phyloP scores from a whole-genome alignment of 2,329 filamentous ascomycete species.

The Penicillium sp. region DNA sequence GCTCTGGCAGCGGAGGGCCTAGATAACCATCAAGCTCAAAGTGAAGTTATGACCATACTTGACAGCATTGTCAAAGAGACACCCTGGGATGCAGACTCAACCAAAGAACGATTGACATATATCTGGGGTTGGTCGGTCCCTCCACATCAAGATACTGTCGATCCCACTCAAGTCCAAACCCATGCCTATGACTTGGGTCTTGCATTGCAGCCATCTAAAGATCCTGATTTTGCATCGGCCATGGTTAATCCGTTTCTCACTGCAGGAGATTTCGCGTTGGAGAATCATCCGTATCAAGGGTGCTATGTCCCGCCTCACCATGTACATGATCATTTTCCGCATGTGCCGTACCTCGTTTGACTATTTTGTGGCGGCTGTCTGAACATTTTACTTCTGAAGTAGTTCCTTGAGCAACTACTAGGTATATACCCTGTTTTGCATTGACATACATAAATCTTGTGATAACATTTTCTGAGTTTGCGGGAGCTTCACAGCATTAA shows the following conservation, averaged over 20 bases:
- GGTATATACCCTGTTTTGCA: no score
- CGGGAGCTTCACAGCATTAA: no score
- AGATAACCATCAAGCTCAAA: conserved; percentile 63
- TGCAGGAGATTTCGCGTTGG: conserved; percentile 67
- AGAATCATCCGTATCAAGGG: conserved; percentile 74
- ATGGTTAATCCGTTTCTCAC: conserved; percentile 66
- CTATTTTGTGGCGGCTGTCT: neutral
- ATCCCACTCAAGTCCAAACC: conserved; percentile 16
- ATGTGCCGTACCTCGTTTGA: conserved; percentile 16
- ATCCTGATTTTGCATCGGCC: conserved; percentile 37
- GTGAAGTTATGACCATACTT: conserved; percentile 72
- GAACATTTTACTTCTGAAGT: neutral
- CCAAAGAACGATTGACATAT: conserved; percentile 66
- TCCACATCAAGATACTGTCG: conserved; percentile 30
- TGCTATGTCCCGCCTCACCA: conserved; percentile 66
- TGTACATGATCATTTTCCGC: conserved; percentile 26
- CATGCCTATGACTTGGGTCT: conserved; percentile 19
- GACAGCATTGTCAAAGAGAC: conserved; percentile 68
- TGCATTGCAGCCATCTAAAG: conserved; percentile 24
- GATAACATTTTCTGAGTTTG: no score
- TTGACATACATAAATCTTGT: no score
- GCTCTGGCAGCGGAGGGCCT: conserved; percentile 71
- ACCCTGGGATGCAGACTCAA: conserved; percentile 68
- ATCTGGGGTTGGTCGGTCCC: conserved; percentile 70
- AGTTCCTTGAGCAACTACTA: neutral